A percentile compares a stretch with the other conserved stretches of the same genome.
phyloP scores from a whole-genome alignment of 768 basidiomycete genomes.

The Udeniomyces megalosporus region DNA sequence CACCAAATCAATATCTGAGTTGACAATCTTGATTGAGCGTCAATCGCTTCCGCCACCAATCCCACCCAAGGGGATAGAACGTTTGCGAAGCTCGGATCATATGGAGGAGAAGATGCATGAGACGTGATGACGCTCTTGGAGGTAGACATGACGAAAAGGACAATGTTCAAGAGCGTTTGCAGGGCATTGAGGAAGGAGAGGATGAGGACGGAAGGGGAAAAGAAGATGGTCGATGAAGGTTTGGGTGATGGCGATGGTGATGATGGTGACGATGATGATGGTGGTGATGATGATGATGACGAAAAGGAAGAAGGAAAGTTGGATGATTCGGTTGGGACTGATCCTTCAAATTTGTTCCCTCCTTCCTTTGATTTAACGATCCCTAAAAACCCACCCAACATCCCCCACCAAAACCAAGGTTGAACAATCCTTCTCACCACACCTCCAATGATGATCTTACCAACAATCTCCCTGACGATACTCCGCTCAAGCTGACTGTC shows the following conservation, averaged over 20 bases:
- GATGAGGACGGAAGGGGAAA: background rate
- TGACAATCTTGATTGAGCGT: background rate
- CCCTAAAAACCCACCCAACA: background rate
- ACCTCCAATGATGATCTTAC: constrained; percentile 51
- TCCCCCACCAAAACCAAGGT: constrained; percentile 52
- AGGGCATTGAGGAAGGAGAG: constrained; percentile 1
- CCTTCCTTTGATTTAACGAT: background rate
- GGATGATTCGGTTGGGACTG: too few species aligned
- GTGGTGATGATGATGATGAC: background rate
- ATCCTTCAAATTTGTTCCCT: background rate
- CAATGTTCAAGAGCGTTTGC: background rate
- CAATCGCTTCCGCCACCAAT: background rate
- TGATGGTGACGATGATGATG: background rate
- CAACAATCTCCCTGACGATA: constrained; percentile 66
- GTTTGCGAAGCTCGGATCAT: background rate
- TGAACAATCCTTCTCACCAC: constrained; percentile 50
- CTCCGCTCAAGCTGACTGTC: constrained; percentile 60
- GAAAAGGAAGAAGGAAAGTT: background rate
- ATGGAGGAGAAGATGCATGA: background rate
- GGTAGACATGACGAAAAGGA: background rate
- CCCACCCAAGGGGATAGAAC: background rate
- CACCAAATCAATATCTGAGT: background rate
- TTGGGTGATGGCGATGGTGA: background rate
- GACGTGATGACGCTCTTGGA: background rate
- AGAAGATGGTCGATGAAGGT: background rate